Evolutionary conservation across 495 filamentous ascomycete species (phyloP), one percentile per base, ranked within the genome.

Genomic region (Aspergillus funiculosus): DNA sequence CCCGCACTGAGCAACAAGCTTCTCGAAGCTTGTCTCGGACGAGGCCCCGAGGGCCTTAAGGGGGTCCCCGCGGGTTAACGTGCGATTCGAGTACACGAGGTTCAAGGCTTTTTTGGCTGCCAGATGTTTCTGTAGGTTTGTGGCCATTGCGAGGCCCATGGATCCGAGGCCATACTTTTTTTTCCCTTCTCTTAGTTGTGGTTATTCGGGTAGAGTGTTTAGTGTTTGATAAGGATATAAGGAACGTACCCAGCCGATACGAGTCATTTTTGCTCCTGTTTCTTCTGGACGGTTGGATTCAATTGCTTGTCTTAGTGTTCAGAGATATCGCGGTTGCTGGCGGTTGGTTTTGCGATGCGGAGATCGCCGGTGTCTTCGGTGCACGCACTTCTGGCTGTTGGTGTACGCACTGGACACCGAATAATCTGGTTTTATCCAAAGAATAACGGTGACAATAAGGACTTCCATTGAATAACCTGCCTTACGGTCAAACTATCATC

Each of bases 61-160:
- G 18, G 60, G 37, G 17, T 61, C 43, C 19, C 69, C 69, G 15
- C 67, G 69, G 41, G 64, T 55, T 56, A 71, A 64, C 2, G 71
- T 74, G 34, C 71, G 62, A 50, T 74, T 74, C 13, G 61, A 61
- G 42, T 71, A 69, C 32, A 73, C 35, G 15, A 74, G 57, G 18
- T 53, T 58, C 35, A 61, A 32, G 15, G 61, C 58, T 17, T 62
- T 65, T 44, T 65, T 69, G 34, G 58, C 34, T 9, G 58, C 64
- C 1, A 73, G 62, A 49, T 74, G 69, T 18, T 61, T 56, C 59
- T 73, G 69, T 10, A 73, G 64, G 45, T 73, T 73, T 29, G 46
- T 65, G 51, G 69, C 69, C 69, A 73, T 73, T 50, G 67, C 69
- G n/a, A 69, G 67, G 51, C 69, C 69, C 67, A 73, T 73, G 41